These are phyloP conservation scores for Naganishia vishniacii DNA, from an alignment of 768 basidiomycete genomes.

Conservation along the genomic window DNA sequence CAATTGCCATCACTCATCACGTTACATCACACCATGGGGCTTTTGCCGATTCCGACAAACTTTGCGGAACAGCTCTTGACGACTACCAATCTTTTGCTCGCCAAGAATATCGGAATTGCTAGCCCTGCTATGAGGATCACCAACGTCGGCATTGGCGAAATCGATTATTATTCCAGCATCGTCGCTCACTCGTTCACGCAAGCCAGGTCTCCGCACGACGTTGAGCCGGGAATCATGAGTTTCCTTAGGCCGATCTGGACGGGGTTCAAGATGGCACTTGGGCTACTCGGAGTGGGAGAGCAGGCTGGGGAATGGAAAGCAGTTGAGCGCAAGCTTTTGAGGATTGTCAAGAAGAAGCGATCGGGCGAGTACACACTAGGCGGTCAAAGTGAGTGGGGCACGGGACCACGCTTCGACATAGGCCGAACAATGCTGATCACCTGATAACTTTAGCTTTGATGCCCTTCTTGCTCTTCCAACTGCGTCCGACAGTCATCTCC, in stretches of 20 bases:
- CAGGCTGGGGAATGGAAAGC: conserved; percentile 13
- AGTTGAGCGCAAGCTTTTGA: conserved; percentile 6
- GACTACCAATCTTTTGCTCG: conserved; percentile 34
- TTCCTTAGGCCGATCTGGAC: conserved; percentile 6
- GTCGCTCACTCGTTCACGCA: conserved; percentile 12
- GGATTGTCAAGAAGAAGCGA: conserved; percentile 14
- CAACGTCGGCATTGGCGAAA: conserved; percentile 40
- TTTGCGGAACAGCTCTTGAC: conserved; percentile 41
- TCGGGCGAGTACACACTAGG: conserved; percentile 2
- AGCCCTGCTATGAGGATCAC: conserved; percentile 28
- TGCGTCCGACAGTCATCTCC: background rate
- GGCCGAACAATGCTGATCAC: background rate
- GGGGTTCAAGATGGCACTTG: background rate
- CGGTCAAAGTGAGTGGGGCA: conserved; percentile 1
- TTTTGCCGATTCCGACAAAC: conserved; percentile 28
- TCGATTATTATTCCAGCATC: conserved; percentile 27
- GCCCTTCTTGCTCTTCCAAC: background rate
- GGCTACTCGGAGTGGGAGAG: background rate
- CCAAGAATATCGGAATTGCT: conserved; percentile 37
- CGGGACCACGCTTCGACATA: background rate
- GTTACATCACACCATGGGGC: conserved; percentile 38
- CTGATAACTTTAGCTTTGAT: background rate
- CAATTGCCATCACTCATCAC: conserved; percentile 31
- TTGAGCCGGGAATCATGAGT: background rate
- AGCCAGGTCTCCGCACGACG: background rate